Evolutionary conservation across 2,329 filamentous ascomycete species (phyloP).

Genomic region (Colletotrichum euphorbiae): DNA sequence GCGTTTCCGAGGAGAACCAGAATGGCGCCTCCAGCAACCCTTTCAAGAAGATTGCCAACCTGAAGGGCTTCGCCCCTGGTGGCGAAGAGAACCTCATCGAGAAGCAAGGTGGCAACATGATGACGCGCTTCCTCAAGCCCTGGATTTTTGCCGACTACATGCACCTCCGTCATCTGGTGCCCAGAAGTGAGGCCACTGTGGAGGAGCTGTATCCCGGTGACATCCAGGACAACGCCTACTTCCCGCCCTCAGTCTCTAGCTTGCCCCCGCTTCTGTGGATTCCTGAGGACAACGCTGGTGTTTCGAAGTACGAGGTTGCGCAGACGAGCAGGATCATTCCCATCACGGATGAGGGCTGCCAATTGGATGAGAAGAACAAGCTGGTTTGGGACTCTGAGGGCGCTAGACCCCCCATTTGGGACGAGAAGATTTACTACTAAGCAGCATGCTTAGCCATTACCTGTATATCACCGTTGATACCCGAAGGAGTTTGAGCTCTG

Average conservation of each 20-base stretch:
- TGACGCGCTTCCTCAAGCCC: constrained; percentile 80
- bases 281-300: constrained; percentile 77
- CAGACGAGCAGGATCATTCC: constrained; percentile 78
- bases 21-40: constrained; percentile 41
- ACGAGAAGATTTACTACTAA: constrained; percentile 59
- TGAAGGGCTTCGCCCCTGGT: constrained; percentile 38
- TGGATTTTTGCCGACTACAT: constrained; percentile 81
- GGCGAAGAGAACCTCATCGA: constrained; percentile 45
- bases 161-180: constrained; percentile 76
- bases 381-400: constrained; percentile 56
- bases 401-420: constrained; percentile 58
- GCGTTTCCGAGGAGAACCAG: constrained; percentile 25
- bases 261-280: constrained; percentile 83
- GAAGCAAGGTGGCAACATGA: constrained; percentile 64
- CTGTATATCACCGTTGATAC: constrained; percentile 37
- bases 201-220: constrained; percentile 71
- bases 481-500: constrained; percentile 33
- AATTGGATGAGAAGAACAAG: constrained; percentile 73
- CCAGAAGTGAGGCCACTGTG: constrained; percentile 60
- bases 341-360: constrained; percentile 84
- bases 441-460: neutral
- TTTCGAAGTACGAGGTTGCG: constrained; percentile 81
- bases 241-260: constrained; percentile 75
- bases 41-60: constrained; percentile 37
- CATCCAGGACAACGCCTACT: constrained; percentile 76